Conservation (phyloP, 2,329 filamentous ascomycete genomes). For the Scedosporium aurantiacum region DNA sequence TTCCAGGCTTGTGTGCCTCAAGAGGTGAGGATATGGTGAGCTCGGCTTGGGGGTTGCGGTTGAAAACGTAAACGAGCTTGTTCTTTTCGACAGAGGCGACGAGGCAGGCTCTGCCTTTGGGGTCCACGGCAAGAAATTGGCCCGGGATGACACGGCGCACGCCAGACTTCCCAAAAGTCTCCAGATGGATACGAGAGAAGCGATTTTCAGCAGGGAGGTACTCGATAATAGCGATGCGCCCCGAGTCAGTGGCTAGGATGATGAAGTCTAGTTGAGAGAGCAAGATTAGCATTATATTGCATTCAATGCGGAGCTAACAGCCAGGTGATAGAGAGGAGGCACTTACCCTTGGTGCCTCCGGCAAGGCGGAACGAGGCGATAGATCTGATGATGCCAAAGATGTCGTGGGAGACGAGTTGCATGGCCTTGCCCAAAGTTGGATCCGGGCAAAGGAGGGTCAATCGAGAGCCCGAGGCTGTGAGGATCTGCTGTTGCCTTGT, state of each 20-base stretch:
- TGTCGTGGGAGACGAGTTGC: constrained; percentile 79
- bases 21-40: constrained; percentile 94
- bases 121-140: constrained; percentile 90
- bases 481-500: constrained; percentile 97
- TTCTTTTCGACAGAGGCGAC: constrained; percentile 96
- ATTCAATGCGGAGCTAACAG: constrained; percentile 54
- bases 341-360: constrained; percentile 91
- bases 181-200: constrained; percentile 81
- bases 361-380: constrained; percentile 84
- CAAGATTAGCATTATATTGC: constrained; percentile 15
- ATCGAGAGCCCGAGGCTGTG: constrained; percentile 79
- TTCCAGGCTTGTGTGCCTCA: constrained; percentile 88
- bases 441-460: constrained; percentile 80
- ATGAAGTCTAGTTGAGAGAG: constrained; percentile 63
- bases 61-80: constrained; percentile 97
- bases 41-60: constrained; percentile 87
- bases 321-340: constrained; percentile 14
- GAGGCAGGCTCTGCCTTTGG: constrained; percentile 88
- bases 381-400: constrained; percentile 89
- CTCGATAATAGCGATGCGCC: constrained; percentile 86
- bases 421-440: constrained; percentile 75
- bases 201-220: constrained; percentile 78
- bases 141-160: constrained; percentile 87
- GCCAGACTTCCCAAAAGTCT: constrained; percentile 97
- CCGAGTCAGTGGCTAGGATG: constrained; percentile 90